Evolutionary conservation across 345 rosid species (phyloP), one percentile per base, ranked within the genome.

Genomic region (thale cress (Arabidopsis thaliana)): DNA sequence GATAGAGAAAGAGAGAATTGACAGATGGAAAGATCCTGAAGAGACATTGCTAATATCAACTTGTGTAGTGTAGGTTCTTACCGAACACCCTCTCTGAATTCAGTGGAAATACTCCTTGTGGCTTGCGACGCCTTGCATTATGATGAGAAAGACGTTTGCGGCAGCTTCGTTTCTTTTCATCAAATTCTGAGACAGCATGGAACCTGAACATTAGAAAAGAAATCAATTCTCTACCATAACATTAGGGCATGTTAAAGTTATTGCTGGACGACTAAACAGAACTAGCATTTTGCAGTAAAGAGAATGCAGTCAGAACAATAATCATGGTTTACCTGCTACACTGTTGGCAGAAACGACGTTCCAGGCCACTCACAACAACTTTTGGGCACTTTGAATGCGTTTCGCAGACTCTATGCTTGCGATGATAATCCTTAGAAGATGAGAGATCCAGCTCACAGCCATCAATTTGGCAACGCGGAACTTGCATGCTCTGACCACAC

Each of bases 61-160:
- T 30, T 67, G 44, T 23, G 70, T 16, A 16, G 45, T 70, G 60
- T 70, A 5, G 55, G 46, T 56, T 55, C 63, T 41, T 65, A 78
- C 81, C 68, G 55, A 49, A 65, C n/a, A 84, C 82, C 45, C 86
- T 78, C 42, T 84, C 83, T 44, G 88, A 78, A 76, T 75, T 87
- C 28, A 84, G 52, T 46, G 80, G 88, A 56, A 82, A 66, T 2
- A 84, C 77, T 59, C 86, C 96, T 24, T 84, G 97, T 63, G 96
- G 89, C 80, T 89, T 95, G 75, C 99, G 96, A 40, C 97, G 95
- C 82, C 99, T 84, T 9, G 97, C 99, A 86, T 95, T 95, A 75
- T 95, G 99, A 85, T 92, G 93, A 74, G 90, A 92, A 33, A 92
- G 93, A 50, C 97, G 93, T 81, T 84, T 85, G 7, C 99, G 92